A percentile compares a stretch with the other conserved stretches of the same genome.
Evolutionary conservation across 176 grass and related monocot species (phyloP).

Genomic region (Hordeum marinum): DNA sequence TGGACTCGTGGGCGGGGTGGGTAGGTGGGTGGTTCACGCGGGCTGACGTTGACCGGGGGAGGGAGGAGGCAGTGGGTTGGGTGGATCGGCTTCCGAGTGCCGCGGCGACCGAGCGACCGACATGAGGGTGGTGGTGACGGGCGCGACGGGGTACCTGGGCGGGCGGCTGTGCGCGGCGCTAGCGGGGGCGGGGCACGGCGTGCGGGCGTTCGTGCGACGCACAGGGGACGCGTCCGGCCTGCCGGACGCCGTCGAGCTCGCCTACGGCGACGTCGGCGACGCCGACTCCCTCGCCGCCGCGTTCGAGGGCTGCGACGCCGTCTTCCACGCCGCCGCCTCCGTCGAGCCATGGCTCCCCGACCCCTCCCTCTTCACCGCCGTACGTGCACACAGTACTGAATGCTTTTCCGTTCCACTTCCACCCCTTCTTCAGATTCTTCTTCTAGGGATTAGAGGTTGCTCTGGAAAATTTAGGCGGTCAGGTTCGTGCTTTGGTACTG

Average conservation of each 20-base stretch:
- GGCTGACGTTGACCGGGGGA: background rate
- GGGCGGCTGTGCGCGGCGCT: constrained; percentile 59
- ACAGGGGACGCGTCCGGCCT: constrained; percentile 52
- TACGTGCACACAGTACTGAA: background rate
- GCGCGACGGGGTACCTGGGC: constrained; percentile 76
- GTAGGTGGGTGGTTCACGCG: background rate
- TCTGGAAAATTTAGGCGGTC: background rate
- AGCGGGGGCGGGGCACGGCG: constrained; percentile 49
- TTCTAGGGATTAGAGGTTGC: background rate
- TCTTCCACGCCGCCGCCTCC: constrained; percentile 73
- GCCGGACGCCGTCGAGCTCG: constrained; percentile 34
- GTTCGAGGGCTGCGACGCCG: constrained; percentile 49
- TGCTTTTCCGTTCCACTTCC: background rate
- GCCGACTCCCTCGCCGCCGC: constrained; percentile 59
- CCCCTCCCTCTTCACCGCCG: constrained; percentile 58
- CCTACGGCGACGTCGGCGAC: constrained; percentile 81
- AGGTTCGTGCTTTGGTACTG: background rate
- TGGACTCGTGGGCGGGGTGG: background rate
- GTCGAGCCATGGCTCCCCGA: constrained; percentile 90
- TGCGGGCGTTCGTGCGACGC: constrained; percentile 65
- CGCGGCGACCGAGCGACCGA: background rate
- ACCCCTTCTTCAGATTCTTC: background rate
- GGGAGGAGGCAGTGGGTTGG: too few species aligned
- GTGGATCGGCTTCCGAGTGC: background rate
- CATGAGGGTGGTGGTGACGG: constrained; percentile 78